Percentiles rank a stretch among this genome's conserved stretches.
Conservation (phyloP, 805 yeast species). For the Kurtzmaniella cleridarum region DNA sequence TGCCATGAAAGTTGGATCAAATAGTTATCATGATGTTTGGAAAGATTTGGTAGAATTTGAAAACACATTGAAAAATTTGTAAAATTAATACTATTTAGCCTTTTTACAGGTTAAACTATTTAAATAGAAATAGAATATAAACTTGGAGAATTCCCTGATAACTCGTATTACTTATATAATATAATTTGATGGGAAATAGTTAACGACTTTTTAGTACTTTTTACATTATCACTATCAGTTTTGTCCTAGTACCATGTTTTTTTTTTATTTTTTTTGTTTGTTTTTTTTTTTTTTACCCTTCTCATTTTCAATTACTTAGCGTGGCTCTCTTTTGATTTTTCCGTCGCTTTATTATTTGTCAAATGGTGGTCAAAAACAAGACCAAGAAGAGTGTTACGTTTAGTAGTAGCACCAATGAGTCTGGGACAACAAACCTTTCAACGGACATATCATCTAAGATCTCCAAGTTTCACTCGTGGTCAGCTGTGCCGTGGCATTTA, state of each 20-base stretch:
- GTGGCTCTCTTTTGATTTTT: not conserved
- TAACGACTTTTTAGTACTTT: too few species aligned
- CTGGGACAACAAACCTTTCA: not conserved
- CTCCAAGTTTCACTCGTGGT: slow-evolving; percentile 5
- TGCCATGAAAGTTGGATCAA: slow-evolving; percentile 51
- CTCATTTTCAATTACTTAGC: too few species aligned
- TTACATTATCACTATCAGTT: too few species aligned
- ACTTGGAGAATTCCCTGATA: too few species aligned
- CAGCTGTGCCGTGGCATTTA: slow-evolving; percentile 28
- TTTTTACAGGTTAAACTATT: slow-evolving; percentile 9
- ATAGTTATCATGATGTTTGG: slow-evolving; percentile 58
- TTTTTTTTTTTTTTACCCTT: too few species aligned
- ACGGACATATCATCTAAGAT: not conserved
- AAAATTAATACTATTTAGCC: slow-evolving; percentile 6
- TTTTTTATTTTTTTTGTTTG: too few species aligned
- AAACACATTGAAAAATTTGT: slow-evolving; percentile 27
- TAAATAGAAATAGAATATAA: too few species aligned
- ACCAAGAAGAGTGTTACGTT: slow-evolving; percentile 13
- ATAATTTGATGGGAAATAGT: too few species aligned
- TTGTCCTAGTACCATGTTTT: too few species aligned
- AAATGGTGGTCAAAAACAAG: not conserved
- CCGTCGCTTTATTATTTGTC: too few species aligned
- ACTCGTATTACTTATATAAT: too few species aligned
- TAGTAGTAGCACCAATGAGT: slow-evolving; percentile 1
- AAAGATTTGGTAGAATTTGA: slow-evolving; percentile 59